These are phyloP conservation scores for Kluyveromyces marxianus DNA, from an alignment of 1,139 yeast species.

Conservation along the genomic window DNA sequence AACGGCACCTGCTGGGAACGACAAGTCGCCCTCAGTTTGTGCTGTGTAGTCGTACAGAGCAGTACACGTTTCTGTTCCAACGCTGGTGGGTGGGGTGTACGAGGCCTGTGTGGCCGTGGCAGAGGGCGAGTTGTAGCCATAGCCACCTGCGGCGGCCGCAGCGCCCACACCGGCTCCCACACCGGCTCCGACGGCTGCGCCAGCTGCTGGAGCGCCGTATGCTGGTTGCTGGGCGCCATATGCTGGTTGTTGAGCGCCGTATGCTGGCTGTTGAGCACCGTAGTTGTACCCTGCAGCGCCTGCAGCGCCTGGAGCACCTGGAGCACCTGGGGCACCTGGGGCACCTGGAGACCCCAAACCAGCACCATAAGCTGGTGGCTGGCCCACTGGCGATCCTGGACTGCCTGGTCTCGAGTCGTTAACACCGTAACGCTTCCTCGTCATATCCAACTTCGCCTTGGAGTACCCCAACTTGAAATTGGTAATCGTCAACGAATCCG, in stretches of 20 bases:
- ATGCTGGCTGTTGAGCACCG: slow-evolving; percentile 2
- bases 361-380: slow-evolving; percentile 6
- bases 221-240: slow-evolving; percentile 12
- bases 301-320: too few species aligned
- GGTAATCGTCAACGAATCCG: slow-evolving; percentile 80
- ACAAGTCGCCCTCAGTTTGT: slow-evolving; percentile 83
- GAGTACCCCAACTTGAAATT: slow-evolving; percentile 89
- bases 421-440: slow-evolving; percentile 65
- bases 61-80: slow-evolving; percentile 53
- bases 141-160: neutral
- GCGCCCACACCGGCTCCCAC: neutral
- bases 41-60: slow-evolving; percentile 74
- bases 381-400: slow-evolving; percentile 9
- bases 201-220: neutral
- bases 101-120: slow-evolving; percentile 17
- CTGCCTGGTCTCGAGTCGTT: slow-evolving; percentile 28
- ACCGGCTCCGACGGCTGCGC: neutral
- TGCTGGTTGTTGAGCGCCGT: neutral
- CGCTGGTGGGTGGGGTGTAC: slow-evolving; percentile 33
- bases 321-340: too few species aligned
- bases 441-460: slow-evolving; percentile 71
- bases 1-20: slow-evolving; percentile 80
- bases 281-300: too few species aligned
- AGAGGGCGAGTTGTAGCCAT: slow-evolving; percentile 3
- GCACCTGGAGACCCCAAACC: too few species aligned